Evolutionary conservation across 805 yeast genomes (phyloP), one percentile per base, ranked within the genome.

Genomic region (Teunomyces aglyptinius): DNA sequence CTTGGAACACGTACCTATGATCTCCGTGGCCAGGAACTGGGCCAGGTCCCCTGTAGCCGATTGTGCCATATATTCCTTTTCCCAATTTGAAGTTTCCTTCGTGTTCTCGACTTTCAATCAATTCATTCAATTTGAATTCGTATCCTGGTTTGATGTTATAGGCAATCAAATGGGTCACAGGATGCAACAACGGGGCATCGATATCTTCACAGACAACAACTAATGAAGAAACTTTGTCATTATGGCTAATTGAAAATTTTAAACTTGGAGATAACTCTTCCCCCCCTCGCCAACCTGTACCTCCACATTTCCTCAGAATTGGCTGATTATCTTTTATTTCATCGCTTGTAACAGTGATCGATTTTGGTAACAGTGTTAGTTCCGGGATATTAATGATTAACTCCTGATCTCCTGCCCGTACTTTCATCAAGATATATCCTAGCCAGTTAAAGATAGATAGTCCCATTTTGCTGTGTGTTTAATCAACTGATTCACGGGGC

Each of bases 1-100:
- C 47, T 34, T 51, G 55, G 40, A 54, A 54, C 10, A 46, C 33
- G 33, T 54, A 54, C 6, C 52, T 24, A 34, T 51, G 58, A 16
- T 34, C 43, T 2, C 58, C 58, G 34, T 54, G 57, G 1, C 48
- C 51, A 1, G 49, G 44, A 13, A 47, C 43, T 2, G 57, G 57
- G 2, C 52, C 32, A 2, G 55, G 52, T 16, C 57, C 57, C 7
- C 38, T 13, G 22, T 44, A 53, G 15, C 52, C 52, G 6, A 36
- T 20, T 11, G 29, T n/a, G 4, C 45, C 46, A 13, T 16, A 8
- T 11, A 27, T 15, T 8, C 43, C 41, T 5, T 13, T 15, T 28
- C 54, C 57, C 34, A 48, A 35, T 33, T 49, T 49, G 35, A 44
- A 49, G 12, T 38, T 36, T n/a, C 24, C 40, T 3, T 36, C 39